Evolutionary conservation across 202 grass and related monocot species (phyloP), one percentile per base, ranked within the genome.

Genomic region (Tripidium arundinaceum): DNA sequence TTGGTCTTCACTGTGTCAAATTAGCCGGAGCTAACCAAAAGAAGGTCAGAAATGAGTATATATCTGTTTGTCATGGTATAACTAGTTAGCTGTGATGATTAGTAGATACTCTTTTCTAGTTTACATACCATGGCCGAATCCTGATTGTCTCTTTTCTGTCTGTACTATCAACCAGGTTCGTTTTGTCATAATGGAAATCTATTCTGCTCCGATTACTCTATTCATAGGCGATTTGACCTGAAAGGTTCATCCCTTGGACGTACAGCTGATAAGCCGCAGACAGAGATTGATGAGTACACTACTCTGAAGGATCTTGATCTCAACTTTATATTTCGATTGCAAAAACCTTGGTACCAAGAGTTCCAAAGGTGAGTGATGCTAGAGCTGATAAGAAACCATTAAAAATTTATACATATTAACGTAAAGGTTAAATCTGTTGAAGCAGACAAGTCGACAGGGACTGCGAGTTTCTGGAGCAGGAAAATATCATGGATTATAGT

Each of bases 101-200:
- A 28, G 76, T 57, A 47, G 60, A 64, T 26, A 64, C 72, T 70
- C 31, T 55, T 84, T 41, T 50, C 41, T 54, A 52, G 47, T 41
- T 52, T 77, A 71, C 40, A 31, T 58, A 16, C 25, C n/a, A 36
- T 91, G 31, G 63, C 21, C 19, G 10, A 3, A 72, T 73, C 47
- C 34, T 89, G 60, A 83, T 40, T 28, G 1, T 77, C 16, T 31
- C 19, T 87, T 71, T 75, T 26, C 65, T 86, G 8, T 18, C 22
- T 60, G 3, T 22, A 81, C 38, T 61, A 74, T 78, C 62, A 78
- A 19, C 24, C 86, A 94, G 91, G 91, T 97, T 75, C 91, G 94
- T 81, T 97, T 97, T 87, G 91, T 97, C 40, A 97, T 97, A 74
- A 97, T 97, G 94, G 94, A 49, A 97, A 97, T 76, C 85, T 97